A percentile compares a stretch with the other conserved stretches of the same genome.
phyloP scores from a whole-genome alignment of 2,329 filamentous ascomycete species.

The Pyrenochaeta sp. region DNA sequence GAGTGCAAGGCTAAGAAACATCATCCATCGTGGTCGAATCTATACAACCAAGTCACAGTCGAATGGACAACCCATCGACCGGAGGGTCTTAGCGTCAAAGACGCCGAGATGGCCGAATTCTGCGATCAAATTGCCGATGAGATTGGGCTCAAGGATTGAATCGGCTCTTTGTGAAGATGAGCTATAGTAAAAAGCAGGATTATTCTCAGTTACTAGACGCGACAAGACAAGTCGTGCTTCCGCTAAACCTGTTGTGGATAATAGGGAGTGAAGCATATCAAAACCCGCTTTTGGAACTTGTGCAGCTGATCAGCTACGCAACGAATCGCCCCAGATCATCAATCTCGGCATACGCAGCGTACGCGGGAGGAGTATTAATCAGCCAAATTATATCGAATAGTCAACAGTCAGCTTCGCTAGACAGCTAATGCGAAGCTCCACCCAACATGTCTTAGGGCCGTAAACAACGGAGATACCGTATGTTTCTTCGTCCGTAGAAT shows the following conservation, averaged over 20 bases:
- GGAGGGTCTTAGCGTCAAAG: conserved; percentile 45
- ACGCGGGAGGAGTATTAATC: not conserved
- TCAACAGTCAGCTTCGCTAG: not conserved
- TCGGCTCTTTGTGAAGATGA: not conserved
- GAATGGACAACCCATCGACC: conserved; percentile 51
- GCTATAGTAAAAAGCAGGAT: not conserved
- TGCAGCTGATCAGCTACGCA: not conserved
- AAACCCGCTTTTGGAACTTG: not conserved
- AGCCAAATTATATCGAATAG: not conserved
- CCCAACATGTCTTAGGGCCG: not conserved
- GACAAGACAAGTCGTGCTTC: not conserved
- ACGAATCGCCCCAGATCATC: not conserved
- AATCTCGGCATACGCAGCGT: not conserved
- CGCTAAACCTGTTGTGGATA: not conserved
- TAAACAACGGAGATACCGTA: not conserved
- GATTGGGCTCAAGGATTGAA: conserved; percentile 34
- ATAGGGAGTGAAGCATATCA: not conserved
- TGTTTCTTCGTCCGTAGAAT: not conserved
- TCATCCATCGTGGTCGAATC: conserved; percentile 46
- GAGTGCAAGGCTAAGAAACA: conserved; percentile 45
- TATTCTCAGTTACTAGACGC: not conserved
- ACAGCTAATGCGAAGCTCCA: not conserved
- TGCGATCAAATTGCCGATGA: conserved; percentile 40
- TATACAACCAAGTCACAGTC: conserved; percentile 44
- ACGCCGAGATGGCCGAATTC: conserved; percentile 49